Percentiles rank a stretch among this genome's conserved stretches.
Conservation (phyloP, 2,329 filamentous ascomycete species). For the Pestalotiopsis fici region DNA sequence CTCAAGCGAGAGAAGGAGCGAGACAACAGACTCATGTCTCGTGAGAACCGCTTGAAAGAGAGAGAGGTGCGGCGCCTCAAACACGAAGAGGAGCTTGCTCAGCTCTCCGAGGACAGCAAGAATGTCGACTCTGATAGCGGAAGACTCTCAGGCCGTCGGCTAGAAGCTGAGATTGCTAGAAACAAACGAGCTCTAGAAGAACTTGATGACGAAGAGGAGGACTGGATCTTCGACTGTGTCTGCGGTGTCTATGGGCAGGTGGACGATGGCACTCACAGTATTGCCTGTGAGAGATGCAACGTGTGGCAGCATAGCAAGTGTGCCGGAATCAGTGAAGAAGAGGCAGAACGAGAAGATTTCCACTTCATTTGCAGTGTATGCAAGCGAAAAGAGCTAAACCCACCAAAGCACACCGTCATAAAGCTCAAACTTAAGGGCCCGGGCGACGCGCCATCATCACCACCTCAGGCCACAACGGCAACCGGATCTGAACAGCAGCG, state of each 20-base stretch:
- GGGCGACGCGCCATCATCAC: slow-evolving; percentile 22
- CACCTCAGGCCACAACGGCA: slow-evolving; percentile 19
- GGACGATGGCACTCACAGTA: slow-evolving; percentile 90
- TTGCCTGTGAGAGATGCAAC: slow-evolving; percentile 91
- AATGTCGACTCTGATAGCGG: slow-evolving; percentile 40
- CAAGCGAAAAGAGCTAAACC: slow-evolving; percentile 65
- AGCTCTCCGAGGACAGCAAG: slow-evolving; percentile 75
- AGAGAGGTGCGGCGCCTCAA: slow-evolving; percentile 81
- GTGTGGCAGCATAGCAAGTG: slow-evolving; percentile 98
- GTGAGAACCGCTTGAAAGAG: slow-evolving; percentile 84
- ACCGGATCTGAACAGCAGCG: slow-evolving; percentile 17
- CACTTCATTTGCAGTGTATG: slow-evolving; percentile 84
- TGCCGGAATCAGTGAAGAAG: slow-evolving; percentile 73
- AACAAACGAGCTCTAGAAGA: slow-evolving; percentile 75
- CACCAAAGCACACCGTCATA: slow-evolving; percentile 55
- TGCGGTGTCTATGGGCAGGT: slow-evolving; percentile 91
- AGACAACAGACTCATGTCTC: slow-evolving; percentile 76
- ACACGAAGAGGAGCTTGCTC: slow-evolving; percentile 81
- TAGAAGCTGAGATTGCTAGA: slow-evolving; percentile 81
- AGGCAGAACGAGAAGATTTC: slow-evolving; percentile 84
- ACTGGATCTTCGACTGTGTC: slow-evolving; percentile 94
- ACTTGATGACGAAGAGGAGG: slow-evolving; percentile 69
- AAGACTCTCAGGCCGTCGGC: slow-evolving; percentile 74
- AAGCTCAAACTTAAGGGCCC: slow-evolving; percentile 51
- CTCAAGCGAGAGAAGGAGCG: slow-evolving; percentile 69